These are phyloP conservation scores for Penicillium hesseltinei DNA, from an alignment of 2,329 filamentous ascomycete species.

Conservation along the genomic window DNA sequence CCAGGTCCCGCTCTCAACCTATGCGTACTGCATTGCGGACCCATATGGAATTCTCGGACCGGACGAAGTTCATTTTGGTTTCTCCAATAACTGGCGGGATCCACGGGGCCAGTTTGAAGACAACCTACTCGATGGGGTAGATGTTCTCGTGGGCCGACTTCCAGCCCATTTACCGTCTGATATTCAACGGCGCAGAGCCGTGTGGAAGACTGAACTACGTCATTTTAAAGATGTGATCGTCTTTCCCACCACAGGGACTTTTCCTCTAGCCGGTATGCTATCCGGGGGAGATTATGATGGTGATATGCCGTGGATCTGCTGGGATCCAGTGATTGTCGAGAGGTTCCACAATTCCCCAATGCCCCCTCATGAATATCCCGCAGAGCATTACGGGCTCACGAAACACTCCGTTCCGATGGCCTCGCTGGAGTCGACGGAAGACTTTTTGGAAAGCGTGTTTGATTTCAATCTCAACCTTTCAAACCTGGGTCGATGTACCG, in stretches of 20 bases:
- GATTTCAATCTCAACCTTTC: conserved; percentile 48
- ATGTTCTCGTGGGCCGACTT: conserved; percentile 57
- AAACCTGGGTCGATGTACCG: conserved; percentile 54
- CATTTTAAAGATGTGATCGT: conserved; percentile 59
- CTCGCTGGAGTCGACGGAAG: conserved; percentile 39
- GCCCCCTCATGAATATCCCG: conserved; percentile 35
- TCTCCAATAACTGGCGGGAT: conserved; percentile 49
- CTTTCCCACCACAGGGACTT: conserved; percentile 53
- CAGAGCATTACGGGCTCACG: conserved; percentile 49
- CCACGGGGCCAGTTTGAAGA: conserved; percentile 40
- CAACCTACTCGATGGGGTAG: conserved; percentile 46
- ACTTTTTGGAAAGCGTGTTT: conserved; percentile 47
- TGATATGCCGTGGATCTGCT: conserved; percentile 60
- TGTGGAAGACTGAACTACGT: conserved; percentile 51
- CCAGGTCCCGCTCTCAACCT: conserved; percentile 52
- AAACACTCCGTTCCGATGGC: conserved; percentile 44
- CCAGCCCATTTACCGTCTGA: conserved; percentile 59
- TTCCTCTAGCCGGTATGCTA: conserved; percentile 57
- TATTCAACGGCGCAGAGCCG: conserved; percentile 54
- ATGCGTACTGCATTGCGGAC: conserved; percentile 58
- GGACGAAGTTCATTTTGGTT: conserved; percentile 56
- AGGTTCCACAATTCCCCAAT: conserved; percentile 55
- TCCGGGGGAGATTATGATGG: conserved; percentile 67
- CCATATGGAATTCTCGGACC: conserved; percentile 51
- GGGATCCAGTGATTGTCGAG: conserved; percentile 54